Conservation (phyloP, 805 yeast species). For the Metschnikowia rubicola region DNA sequence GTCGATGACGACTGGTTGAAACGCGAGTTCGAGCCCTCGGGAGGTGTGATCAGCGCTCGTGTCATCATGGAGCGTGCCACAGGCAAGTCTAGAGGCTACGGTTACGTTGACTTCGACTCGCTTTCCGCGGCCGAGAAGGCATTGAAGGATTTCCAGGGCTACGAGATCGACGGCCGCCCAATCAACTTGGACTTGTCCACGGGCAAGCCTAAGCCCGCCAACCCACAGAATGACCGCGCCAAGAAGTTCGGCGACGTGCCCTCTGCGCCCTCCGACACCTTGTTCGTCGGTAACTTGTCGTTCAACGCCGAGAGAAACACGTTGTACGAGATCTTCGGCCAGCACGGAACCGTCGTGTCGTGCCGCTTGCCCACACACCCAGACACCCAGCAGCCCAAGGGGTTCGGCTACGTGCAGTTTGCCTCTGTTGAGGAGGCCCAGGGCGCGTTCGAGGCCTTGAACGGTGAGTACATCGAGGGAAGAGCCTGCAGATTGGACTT, state of each 20-base stretch:
- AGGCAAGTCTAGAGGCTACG: conserved; percentile 94
- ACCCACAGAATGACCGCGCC: conserved; percentile 68
- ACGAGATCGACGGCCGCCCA: conserved; percentile 95
- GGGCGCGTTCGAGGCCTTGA: conserved; percentile 79
- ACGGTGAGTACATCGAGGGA: conserved; percentile 86
- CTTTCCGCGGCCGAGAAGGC: conserved; percentile 84
- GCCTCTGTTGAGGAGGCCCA: conserved; percentile 84
- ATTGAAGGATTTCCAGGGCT: conserved; percentile 78
- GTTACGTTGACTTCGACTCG: conserved; percentile 90
- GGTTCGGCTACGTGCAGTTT: conserved; percentile 97
- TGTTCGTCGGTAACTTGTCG: conserved; percentile 93
- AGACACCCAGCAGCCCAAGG: conserved; percentile 98
- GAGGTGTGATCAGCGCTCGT: conserved; percentile 85
- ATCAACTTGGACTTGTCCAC: conserved; percentile 90
- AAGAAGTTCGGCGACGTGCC: conserved; percentile 84
- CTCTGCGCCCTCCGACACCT: conserved; percentile 91
- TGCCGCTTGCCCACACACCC: conserved; percentile 98
- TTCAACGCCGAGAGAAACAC: conserved; percentile 84
- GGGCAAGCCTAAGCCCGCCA: conserved; percentile 67
- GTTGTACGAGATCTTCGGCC: conserved; percentile 68
- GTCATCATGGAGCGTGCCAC: conserved; percentile 90
- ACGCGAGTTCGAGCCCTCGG: conserved; percentile 76
- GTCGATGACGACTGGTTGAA: conserved; percentile 93
- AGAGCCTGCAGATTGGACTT: conserved; percentile 93
- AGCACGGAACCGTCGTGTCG: conserved; percentile 77